phyloP scores from a whole-genome alignment of 495 filamentous ascomycete genomes.

The Symbiotaphrina buchneri region DNA sequence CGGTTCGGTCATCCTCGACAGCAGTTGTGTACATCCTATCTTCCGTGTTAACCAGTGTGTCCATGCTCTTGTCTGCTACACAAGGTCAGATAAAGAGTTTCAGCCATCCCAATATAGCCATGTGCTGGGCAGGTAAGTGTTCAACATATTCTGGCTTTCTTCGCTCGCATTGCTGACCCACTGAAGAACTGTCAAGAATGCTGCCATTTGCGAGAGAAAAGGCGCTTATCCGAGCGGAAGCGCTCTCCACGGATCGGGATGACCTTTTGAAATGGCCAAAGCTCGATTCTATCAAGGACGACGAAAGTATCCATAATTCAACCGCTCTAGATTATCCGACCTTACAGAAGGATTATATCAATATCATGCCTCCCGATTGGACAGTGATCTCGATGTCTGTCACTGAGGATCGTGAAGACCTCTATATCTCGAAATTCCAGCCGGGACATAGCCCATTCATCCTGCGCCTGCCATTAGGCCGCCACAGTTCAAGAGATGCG shows the following conservation, averaged over 20 bases:
- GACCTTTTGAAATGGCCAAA: slow-evolving; percentile 23
- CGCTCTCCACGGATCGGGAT: slow-evolving; percentile 3
- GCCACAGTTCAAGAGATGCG: slow-evolving; percentile 58
- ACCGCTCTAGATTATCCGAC: slow-evolving; percentile 20
- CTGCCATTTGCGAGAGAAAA: slow-evolving; percentile 34
- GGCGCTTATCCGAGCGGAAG: slow-evolving; percentile 24
- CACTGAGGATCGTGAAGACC: slow-evolving; percentile 56
- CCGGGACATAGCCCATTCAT: slow-evolving; percentile 56
- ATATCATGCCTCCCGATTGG: slow-evolving; percentile 67
- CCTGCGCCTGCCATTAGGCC: slow-evolving; percentile 58
- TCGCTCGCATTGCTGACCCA: slow-evolving; percentile 4
- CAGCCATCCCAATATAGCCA: slow-evolving; percentile 32
- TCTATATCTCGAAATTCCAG: slow-evolving; percentile 61
- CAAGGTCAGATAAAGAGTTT: slow-evolving; percentile 18
- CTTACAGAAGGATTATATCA: slow-evolving; percentile 50
- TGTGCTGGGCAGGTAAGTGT: slow-evolving; percentile 22
- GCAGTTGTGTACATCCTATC: slow-evolving; percentile 27
- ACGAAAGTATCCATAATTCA: slow-evolving; percentile 10
- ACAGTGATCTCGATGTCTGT: slow-evolving; percentile 67
- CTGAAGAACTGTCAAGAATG: slow-evolving; percentile 34
- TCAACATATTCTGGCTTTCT: background rate
- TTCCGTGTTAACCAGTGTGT: slow-evolving; percentile 32
- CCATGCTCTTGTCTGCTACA: slow-evolving; percentile 38
- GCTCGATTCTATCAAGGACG: slow-evolving; percentile 10
- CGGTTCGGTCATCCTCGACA: slow-evolving; percentile 21